Percentiles rank a stretch among this genome's conserved stretches.
phyloP scores from a whole-genome alignment of 495 filamentous ascomycete species.

The Apodospora peruviana region DNA sequence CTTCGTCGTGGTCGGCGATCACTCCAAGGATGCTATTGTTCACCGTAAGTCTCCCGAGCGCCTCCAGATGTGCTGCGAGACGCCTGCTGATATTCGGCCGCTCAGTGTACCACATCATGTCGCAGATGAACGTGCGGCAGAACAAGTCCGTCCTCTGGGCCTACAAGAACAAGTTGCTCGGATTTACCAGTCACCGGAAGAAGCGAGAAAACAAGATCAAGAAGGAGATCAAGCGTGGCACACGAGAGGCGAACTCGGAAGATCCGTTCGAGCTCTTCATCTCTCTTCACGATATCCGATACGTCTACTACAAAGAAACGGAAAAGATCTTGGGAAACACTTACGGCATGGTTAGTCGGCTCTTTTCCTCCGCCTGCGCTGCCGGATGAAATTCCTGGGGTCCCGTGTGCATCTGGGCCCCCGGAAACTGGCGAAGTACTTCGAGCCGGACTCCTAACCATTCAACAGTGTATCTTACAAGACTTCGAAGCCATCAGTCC shows the following conservation, averaged over 20 bases:
- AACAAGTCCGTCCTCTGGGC: slow-evolving; percentile 98
- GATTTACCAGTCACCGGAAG: slow-evolving; percentile 87
- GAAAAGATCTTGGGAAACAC: slow-evolving; percentile 98
- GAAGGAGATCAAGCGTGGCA: slow-evolving; percentile 94
- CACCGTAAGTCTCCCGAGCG: slow-evolving; percentile 40
- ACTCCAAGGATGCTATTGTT: slow-evolving; percentile 94
- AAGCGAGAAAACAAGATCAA: slow-evolving; percentile 98
- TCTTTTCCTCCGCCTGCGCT: too few species aligned
- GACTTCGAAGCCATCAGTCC: slow-evolving; percentile 98
- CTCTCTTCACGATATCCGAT: slow-evolving; percentile 92
- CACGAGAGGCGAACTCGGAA: slow-evolving; percentile 88
- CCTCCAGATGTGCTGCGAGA: background rate
- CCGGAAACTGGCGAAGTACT: background rate
- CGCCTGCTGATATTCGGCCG: background rate
- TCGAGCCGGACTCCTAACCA: slow-evolving; percentile 8
- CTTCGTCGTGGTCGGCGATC: slow-evolving; percentile 93
- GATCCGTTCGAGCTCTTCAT: slow-evolving; percentile 98
- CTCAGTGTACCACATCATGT: slow-evolving; percentile 81
- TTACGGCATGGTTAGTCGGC: slow-evolving; percentile 68
- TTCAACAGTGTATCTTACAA: slow-evolving; percentile 71
- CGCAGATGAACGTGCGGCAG: slow-evolving; percentile 81
- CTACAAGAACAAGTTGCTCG: slow-evolving; percentile 97
- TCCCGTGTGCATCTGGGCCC: too few species aligned
- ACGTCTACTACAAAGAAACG: slow-evolving; percentile 99
- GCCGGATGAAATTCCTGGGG: too few species aligned